These are phyloP conservation scores for Microbotryum silenes-acaulis DNA, from an alignment of 1,284 basidiomycete species.

Conservation along the genomic window DNA sequence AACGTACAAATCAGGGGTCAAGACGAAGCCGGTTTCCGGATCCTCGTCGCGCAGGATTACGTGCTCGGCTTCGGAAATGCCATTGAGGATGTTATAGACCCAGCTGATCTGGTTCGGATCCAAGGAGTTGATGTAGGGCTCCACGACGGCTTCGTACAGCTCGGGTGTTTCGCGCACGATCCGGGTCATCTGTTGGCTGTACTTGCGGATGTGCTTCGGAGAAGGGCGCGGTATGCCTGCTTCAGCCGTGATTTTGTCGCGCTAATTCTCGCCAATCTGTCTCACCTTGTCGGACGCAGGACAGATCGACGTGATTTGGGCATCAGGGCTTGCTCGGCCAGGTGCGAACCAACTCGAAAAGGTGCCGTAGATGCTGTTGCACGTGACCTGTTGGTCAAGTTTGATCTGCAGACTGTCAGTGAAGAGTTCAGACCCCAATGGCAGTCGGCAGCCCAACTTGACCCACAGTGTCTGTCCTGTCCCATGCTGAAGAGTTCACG, in stretches of 20 bases:
- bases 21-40: constrained; percentile 57
- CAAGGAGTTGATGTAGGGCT: constrained; percentile 68
- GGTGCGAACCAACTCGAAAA: constrained; percentile 32
- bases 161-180: constrained; percentile 75
- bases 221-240: neutral
- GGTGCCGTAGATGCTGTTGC: constrained; percentile 37
- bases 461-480: constrained; percentile 19
- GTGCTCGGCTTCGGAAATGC: constrained; percentile 68
- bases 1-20: constrained; percentile 67
- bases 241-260: constrained; percentile 48
- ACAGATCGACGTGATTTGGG: constrained; percentile 28
- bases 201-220: constrained; percentile 50
- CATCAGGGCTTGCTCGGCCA: constrained; percentile 7
- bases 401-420: neutral
- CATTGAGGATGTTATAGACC: constrained; percentile 79
- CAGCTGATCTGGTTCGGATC: constrained; percentile 70
- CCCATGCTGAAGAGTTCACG: constrained; percentile 11
- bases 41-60: constrained; percentile 59
- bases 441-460: neutral
- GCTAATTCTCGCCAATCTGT: constrained; percentile 45
- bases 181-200: constrained; percentile 62
- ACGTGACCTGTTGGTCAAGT: constrained; percentile 14
- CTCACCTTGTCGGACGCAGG: constrained; percentile 30
- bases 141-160: constrained; percentile 60
- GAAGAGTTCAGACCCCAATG: neutral